phyloP scores from a whole-genome alignment of 2,329 filamentous ascomycete species.

The Diplocarpon mali region DNA sequence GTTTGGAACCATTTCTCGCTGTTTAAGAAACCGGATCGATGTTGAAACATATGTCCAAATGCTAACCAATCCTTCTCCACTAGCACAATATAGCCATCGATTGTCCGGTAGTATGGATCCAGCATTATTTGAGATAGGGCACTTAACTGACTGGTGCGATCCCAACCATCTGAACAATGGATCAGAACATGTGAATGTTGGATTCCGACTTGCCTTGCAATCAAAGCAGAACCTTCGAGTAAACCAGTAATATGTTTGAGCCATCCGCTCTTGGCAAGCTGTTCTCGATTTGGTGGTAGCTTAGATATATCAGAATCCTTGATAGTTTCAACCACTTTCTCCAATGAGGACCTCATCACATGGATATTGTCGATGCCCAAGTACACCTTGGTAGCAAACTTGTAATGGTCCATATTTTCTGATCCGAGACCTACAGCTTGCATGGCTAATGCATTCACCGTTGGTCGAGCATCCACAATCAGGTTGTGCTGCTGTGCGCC shows the following conservation, averaged over 20 bases:
- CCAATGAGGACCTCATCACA: slow-evolving; percentile 87
- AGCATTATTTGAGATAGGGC: slow-evolving; percentile 86
- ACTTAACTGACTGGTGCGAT: slow-evolving; percentile 89
- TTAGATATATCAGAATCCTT: slow-evolving; percentile 87
- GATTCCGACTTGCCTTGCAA: slow-evolving; percentile 79
- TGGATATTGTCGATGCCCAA: slow-evolving; percentile 97
- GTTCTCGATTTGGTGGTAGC: slow-evolving; percentile 69
- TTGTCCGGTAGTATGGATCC: slow-evolving; percentile 87
- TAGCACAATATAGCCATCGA: slow-evolving; percentile 88
- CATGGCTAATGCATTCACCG: slow-evolving; percentile 89
- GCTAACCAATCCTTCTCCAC: slow-evolving; percentile 97
- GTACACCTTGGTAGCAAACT: slow-evolving; percentile 81
- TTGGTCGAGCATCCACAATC: slow-evolving; percentile 91
- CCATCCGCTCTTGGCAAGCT: slow-evolving; percentile 79
- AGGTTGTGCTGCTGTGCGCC: slow-evolving; percentile 88
- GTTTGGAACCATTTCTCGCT: slow-evolving; percentile 91
- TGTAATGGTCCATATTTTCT: slow-evolving; percentile 97
- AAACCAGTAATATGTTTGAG: slow-evolving; percentile 78
- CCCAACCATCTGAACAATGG: slow-evolving; percentile 98
- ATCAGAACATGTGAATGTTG: slow-evolving; percentile 92
- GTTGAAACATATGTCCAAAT: slow-evolving; percentile 94
- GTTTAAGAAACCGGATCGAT: slow-evolving; percentile 78
- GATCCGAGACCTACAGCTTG: slow-evolving; percentile 87
- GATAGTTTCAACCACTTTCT: slow-evolving; percentile 76
- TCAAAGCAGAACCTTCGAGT: slow-evolving; percentile 72